Base-by-base conservation (phyloP, 2,329 filamentous ascomycete species). In the Volutella citrinella region DNA sequence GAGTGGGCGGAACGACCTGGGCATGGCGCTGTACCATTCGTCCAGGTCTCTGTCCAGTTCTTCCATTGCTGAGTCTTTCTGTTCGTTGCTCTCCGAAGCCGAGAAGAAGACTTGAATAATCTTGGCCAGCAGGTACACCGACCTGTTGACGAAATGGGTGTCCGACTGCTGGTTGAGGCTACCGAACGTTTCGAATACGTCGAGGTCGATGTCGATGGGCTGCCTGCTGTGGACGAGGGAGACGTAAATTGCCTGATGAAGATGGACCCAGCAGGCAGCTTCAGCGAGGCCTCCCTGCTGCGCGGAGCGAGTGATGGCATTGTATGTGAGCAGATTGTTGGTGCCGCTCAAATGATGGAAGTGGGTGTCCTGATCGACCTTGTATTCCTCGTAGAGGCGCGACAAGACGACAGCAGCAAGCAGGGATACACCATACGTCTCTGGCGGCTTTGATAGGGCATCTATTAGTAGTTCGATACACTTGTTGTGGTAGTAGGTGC, bases 381-480 rank as follows among this genome's bases (percentile, higher is more conserved):
- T 46, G 19, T 40, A 45, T 46, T 73, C 70, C 45, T 73, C 70
- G 33, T 72, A 70, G 6, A 72, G 56, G 0, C 70, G 62, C 14
- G 72, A 49, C 6, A 73, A 61, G 8, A 73, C 70, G 1, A 74
- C 68, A 0, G 69, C 66, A 1, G 68, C 61, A 1, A 74, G 52
- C 4, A 72, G 60, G 12, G 64, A 66, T 19, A 69, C 69, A 29
- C 69, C 66, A 45, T 65, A 69, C 3, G 61, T 60, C 2, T 62
- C 55, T 11, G 61, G 56, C 0, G 67, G 63, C 21, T 61, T 59
- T 7, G 65, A 59, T 11, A 73, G 55, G 3, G 65, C 63, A 10
- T 63, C 54, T 4, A 73, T 71, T 6, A 74, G 57, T 10, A 69
- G 51, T 33, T 68, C 61, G 9, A 73, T 54, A 36, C 68, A 72